Conservation (phyloP, 805 yeast genomes). For the Alloascoidea africana region DNA sequence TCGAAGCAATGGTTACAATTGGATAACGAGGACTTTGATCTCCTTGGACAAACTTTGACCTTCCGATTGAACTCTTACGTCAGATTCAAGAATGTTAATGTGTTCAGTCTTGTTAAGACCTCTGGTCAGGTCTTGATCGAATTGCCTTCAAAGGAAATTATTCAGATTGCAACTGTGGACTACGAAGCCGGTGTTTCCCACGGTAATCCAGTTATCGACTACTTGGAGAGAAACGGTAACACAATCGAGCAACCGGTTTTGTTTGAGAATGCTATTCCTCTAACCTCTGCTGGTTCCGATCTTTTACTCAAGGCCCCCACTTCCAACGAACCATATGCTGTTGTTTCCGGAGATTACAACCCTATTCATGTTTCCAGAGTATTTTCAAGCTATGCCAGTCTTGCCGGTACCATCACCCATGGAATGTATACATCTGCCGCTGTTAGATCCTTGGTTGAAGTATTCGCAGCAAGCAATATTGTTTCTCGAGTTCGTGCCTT, state of each 20-base stretch:
- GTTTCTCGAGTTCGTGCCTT: constrained; percentile 93
- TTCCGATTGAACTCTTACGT: constrained; percentile 82
- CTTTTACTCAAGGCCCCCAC: constrained; percentile 63
- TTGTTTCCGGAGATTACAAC: constrained; percentile 95
- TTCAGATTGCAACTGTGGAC: constrained; percentile 68
- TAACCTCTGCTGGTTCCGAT: constrained; percentile 26
- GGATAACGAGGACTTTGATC: constrained; percentile 48
- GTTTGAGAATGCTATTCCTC: constrained; percentile 83
- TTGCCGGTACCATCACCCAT: constrained; percentile 97
- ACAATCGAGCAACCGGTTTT: constrained; percentile 88
- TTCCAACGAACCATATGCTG: constrained; percentile 92
- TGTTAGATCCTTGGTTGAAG: constrained; percentile 88
- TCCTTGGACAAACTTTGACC: constrained; percentile 66
- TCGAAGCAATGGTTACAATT: constrained; percentile 98
- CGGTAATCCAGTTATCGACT: constrained; percentile 96
- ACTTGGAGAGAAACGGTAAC: constrained; percentile 79
- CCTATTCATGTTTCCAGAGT: constrained; percentile 96
- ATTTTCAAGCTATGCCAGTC: constrained; percentile 81
- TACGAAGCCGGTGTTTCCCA: constrained; percentile 86
- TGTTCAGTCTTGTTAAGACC: constrained; percentile 70
- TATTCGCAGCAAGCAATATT: constrained; percentile 96
- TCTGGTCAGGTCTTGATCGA: constrained; percentile 77
- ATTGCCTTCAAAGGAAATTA: constrained; percentile 80
- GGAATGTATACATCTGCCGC: constrained; percentile 98
- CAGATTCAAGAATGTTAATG: constrained; percentile 59